Percentiles rank a stretch among this genome's conserved stretches.
These are phyloP conservation scores for Diaporthe citrichinensis DNA, from an alignment of 2,329 filamentous ascomycete genomes.

Conservation along the genomic window DNA sequence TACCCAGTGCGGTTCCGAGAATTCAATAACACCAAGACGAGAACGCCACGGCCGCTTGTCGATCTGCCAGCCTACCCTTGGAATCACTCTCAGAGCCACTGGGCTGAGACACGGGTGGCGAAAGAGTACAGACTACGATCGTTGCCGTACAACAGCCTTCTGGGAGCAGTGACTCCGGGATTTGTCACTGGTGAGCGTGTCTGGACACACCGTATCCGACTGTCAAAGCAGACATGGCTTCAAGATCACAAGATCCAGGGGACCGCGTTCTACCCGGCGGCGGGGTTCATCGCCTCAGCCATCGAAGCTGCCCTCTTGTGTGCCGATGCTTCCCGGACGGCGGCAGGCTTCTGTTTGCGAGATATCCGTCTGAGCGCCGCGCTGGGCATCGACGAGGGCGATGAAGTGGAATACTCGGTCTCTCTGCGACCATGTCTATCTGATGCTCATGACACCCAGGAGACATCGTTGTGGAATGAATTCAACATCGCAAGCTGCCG, in stretches of 20 bases:
- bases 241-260: conserved; percentile 4
- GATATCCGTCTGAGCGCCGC: neutral
- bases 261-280: neutral
- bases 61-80: conserved; percentile 62
- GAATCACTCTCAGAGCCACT: conserved; percentile 59
- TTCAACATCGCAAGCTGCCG: neutral
- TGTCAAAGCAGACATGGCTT: conserved; percentile 2
- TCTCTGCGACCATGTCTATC: neutral
- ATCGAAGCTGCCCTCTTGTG: neutral
- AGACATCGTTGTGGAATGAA: neutral
- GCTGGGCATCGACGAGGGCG: neutral
- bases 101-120: conserved; percentile 54
- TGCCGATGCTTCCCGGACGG: neutral
- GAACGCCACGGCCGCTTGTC: neutral
- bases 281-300: neutral
- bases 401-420: neutral
- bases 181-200: conserved; percentile 1
- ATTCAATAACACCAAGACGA: neutral
- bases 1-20: neutral
- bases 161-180: neutral
- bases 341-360: neutral
- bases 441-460: neutral
- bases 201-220: neutral
- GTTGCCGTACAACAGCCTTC: neutral
- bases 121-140: conserved; percentile 43